Evolutionary conservation across 306 rosid species (phyloP).

Genomic region (Pterocarpus santalinus): DNA sequence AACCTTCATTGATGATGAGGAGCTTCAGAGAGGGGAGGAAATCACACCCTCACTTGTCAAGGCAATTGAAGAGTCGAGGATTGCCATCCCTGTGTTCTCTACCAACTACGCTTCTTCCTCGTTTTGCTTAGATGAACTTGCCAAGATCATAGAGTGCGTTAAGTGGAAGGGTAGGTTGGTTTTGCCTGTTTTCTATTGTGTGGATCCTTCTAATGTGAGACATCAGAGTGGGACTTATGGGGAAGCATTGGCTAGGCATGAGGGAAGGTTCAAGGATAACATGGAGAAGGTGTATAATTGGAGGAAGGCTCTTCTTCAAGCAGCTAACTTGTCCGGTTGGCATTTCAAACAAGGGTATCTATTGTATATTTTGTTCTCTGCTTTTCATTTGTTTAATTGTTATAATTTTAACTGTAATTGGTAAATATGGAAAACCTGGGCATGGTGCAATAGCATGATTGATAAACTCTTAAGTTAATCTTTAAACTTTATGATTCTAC

Average conservation of each 20-base stretch:
- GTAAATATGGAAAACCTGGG: not conserved
- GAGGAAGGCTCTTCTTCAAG: conserved; percentile 4
- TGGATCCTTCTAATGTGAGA: conserved; percentile 8
- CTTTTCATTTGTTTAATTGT: not conserved
- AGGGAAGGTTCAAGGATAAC: not conserved
- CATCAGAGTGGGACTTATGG: conserved; percentile 24
- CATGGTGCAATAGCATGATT: no score
- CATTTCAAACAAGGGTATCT: conserved; percentile 2
- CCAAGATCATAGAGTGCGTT: not conserved
- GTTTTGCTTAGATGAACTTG: conserved; percentile 33
- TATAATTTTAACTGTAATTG: not conserved
- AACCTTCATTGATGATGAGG: conserved; percentile 31
- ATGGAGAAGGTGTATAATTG: not conserved
- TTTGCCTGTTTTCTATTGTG: conserved; percentile 12
- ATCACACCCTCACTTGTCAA: not conserved
- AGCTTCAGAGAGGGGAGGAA: not conserved
- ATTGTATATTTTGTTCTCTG: not conserved
- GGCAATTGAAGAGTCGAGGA: conserved; percentile 27
- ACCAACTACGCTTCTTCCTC: conserved; percentile 5
- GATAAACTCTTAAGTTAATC: no score
- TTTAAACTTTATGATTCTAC: no score
- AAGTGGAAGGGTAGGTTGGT: not conserved
- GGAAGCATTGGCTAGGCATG: not conserved
- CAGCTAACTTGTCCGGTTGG: conserved; percentile 1
- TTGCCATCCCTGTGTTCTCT: conserved; percentile 21